These are phyloP conservation scores for Talaromyces proteolyticus DNA, from an alignment of 495 filamentous ascomycete species.

Conservation along the genomic window DNA sequence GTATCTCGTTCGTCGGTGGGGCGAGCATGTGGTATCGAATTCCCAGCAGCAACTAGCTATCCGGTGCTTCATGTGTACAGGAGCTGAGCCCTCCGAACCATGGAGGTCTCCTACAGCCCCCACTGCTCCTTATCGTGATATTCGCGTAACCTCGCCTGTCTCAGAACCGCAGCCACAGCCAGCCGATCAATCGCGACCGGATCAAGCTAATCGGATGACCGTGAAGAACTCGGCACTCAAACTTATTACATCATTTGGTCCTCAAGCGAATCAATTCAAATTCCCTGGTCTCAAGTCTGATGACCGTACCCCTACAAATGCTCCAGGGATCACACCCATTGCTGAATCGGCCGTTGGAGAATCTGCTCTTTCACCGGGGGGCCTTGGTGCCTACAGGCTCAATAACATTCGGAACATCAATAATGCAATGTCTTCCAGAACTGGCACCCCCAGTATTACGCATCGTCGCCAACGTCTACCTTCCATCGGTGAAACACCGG, in stretches of 20 bases:
- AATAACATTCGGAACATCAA: conserved; percentile 49
- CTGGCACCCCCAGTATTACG: conserved; percentile 67
- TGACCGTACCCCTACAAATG: conserved; percentile 70
- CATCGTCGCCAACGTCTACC: conserved; percentile 65
- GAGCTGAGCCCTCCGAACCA: conserved; percentile 67
- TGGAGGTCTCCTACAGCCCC: conserved; percentile 80
- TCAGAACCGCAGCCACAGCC: conserved; percentile 30
- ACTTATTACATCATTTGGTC: conserved; percentile 82
- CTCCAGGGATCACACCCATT: conserved; percentile 79
- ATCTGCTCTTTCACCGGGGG: conserved; percentile 75
- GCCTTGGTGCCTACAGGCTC: conserved; percentile 61
- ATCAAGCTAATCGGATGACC: conserved; percentile 27
- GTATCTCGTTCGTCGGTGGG: conserved; percentile 87
- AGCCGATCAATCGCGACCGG: conserved; percentile 17
- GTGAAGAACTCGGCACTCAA: conserved; percentile 84
- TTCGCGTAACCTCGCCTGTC: conserved; percentile 36
- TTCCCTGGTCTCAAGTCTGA: conserved; percentile 63
- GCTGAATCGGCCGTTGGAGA: conserved; percentile 84
- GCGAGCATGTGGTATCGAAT: conserved; percentile 81
- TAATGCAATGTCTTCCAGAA: conserved; percentile 68
- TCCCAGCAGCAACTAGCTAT: conserved; percentile 87
- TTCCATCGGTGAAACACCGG: conserved; percentile 75
- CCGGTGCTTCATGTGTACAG: conserved; percentile 83
- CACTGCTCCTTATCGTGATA: conserved; percentile 43
- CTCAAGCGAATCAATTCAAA: conserved; percentile 49